These are phyloP conservation scores for Colletotrichum cordylinicola DNA, from an alignment of 2,329 filamentous ascomycete species.

Conservation along the genomic window DNA sequence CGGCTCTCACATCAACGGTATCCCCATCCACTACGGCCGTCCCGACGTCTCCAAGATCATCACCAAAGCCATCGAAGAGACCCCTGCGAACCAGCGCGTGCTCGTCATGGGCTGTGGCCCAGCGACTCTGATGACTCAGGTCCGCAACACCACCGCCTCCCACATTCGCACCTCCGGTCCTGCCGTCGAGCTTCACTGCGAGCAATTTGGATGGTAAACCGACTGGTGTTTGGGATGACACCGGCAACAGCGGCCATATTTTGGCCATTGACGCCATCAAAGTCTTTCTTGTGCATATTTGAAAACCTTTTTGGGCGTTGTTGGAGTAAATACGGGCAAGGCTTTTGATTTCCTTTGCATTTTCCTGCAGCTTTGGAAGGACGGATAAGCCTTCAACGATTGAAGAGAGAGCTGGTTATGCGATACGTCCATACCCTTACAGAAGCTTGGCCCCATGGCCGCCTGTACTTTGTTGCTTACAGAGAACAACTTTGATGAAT, in stretches of 20 bases:
- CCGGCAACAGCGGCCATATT: not conserved
- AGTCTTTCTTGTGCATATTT: conserved; percentile 3
- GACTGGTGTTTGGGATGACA: not conserved
- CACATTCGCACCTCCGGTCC: conserved; percentile 46
- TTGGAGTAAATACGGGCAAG: conserved; percentile 8
- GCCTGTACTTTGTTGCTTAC: not conserved
- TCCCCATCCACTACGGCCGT: conserved; percentile 34
- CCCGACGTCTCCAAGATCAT: conserved; percentile 45
- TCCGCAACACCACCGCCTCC: conserved; percentile 45
- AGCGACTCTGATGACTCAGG: conserved; percentile 42
- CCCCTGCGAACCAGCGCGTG: conserved; percentile 36
- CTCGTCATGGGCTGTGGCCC: conserved; percentile 55
- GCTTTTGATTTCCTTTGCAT: not conserved
- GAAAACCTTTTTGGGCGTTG: not conserved
- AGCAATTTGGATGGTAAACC: conserved; percentile 50
- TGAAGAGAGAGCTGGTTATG: not conserved
- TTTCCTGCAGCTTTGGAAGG: not conserved
- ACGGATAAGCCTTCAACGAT: not conserved
- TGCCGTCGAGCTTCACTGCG: conserved; percentile 53
- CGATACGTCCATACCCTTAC: conserved; percentile 5
- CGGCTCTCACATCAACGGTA: conserved; percentile 19
- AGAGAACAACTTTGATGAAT: not conserved
- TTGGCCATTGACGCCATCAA: not conserved
- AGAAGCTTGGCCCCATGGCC: conserved; percentile 1
- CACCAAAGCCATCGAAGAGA: conserved; percentile 31